phyloP scores from a whole-genome alignment of 495 filamentous ascomycete species.

The Podospora appendiculata region DNA sequence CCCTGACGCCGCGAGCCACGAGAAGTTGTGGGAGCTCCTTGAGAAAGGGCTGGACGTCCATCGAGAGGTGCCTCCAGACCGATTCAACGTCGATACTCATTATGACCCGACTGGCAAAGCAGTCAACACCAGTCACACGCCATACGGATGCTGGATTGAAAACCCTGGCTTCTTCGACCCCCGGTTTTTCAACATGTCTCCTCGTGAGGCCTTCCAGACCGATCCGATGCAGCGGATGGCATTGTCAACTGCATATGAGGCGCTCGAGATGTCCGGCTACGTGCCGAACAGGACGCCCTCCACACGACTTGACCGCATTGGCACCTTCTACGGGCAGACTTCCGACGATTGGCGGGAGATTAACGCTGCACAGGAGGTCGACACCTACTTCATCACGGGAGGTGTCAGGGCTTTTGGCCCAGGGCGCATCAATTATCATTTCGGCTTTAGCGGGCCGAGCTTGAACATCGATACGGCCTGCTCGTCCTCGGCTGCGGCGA shows the following conservation, averaged over 20 bases:
- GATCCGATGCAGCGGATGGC: constrained; percentile 87
- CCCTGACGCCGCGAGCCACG: constrained; percentile 56
- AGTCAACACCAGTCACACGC: constrained; percentile 75
- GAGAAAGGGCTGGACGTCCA: constrained; percentile 57
- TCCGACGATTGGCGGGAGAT: constrained; percentile 90
- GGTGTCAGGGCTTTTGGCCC: constrained; percentile 82
- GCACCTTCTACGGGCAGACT: constrained; percentile 88
- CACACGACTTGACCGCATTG: constrained; percentile 74
- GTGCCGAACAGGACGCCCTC: constrained; percentile 81
- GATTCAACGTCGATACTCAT: constrained; percentile 74
- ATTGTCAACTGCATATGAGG: constrained; percentile 79
- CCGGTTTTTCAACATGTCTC: constrained; percentile 93
- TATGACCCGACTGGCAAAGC: constrained; percentile 66
- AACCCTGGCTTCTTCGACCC: constrained; percentile 81
- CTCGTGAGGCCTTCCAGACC: constrained; percentile 79
- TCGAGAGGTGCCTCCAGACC: constrained; percentile 56
- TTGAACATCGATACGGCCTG: constrained; percentile 86
- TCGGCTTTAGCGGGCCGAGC: constrained; percentile 83
- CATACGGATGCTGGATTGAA: constrained; percentile 85
- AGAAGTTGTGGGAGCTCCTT: constrained; percentile 65
- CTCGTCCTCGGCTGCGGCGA: constrained; percentile 74
- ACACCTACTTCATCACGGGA: constrained; percentile 90
- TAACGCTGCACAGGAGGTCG: constrained; percentile 82
- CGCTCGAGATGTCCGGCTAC: constrained; percentile 85
- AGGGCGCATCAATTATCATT: constrained; percentile 78